Base-by-base conservation (phyloP, 1,284 basidiomycete species). In the Ceratobasidium sp. region DNA sequence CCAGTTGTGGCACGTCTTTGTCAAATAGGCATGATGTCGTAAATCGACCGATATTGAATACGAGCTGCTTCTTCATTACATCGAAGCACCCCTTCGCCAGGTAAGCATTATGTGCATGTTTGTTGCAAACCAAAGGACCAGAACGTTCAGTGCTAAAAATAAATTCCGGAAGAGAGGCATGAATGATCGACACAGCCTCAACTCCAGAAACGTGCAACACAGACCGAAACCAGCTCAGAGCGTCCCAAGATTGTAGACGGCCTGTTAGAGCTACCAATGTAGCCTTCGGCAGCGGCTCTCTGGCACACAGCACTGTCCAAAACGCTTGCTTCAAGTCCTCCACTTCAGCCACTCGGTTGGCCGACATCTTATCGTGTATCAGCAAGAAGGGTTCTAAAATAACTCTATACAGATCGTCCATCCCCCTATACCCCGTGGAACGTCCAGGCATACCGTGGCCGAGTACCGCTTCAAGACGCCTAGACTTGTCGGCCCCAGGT, bases 41-140 rank as follows among this genome's bases (percentile, higher is more conserved):
- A n/a, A 64, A 47, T 2, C 21, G 2, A 21, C 49, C 52, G 8
- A 60, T 49, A n/a, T 60, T 11, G 29, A 27, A 46, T 29, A 36
- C 47, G 25, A 64, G 23, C 3, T 16, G 16, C 8, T 21, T 14
- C 11, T 64, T 42, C 6, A 64, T 53, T 7, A 53, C 2, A 7
- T 16, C 25, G 9, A 52, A 53, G 27, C 36, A 64, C 41, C 36
- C 47, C 21, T 13, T 23, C 1, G 47, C 49, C 27, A 64, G 36
- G 2, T 14, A n/a, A 2, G 21, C 14, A 19, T 64, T 36, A 7
- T 64, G 49, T 14, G 23, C 2, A 9, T 39, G 7, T 16, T 36
- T 6, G 23, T 64, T 36, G 23, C 60, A 64, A 33, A 16, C 29
- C 16, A 64, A 53, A 6, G 47, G 21, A 16, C 21, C 47, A 21